These are phyloP conservation scores for Calonectria naviculata DNA, from an alignment of 2,329 filamentous ascomycete genomes.

Conservation along the genomic window DNA sequence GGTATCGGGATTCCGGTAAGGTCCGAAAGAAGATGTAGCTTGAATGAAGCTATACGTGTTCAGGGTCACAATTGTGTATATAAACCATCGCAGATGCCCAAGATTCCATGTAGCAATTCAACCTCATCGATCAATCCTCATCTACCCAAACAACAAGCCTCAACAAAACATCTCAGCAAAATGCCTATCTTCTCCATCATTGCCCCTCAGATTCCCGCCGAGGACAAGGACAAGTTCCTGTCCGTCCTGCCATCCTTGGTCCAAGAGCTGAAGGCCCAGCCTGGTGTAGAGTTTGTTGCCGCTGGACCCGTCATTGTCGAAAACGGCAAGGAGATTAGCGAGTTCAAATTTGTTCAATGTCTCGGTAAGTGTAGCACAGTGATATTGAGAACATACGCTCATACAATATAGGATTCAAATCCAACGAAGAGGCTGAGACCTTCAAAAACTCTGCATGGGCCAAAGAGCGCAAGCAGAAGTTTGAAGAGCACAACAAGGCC, in stretches of 20 bases:
- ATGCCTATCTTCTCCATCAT: conserved; percentile 23
- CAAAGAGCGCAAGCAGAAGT: background rate
- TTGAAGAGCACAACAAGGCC: background rate
- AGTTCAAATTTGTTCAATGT: conserved; percentile 24
- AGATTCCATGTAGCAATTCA: background rate
- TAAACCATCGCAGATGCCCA: background rate
- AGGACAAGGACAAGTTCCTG: conserved; percentile 20
- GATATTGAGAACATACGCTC: background rate
- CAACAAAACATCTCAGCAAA: background rate
- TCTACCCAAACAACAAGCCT: background rate
- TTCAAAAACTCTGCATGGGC: conserved; percentile 13
- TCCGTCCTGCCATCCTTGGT: conserved; percentile 3
- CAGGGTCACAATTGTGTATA: background rate
- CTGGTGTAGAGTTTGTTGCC: conserved; percentile 9
- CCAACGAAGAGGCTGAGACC: background rate
- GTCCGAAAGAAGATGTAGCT: background rate
- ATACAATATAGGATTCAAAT: conserved; percentile 7
- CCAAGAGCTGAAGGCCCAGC: conserved; percentile 17
- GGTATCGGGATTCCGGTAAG: background rate
- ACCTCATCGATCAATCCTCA: background rate
- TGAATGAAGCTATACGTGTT: background rate
- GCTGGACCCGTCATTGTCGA: conserved; percentile 16
- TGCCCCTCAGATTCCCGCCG: conserved; percentile 9
- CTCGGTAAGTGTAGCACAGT: background rate
- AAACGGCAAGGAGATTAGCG: background rate